Percentiles rank a stretch among this genome's conserved stretches.
Conservation (phyloP, 1,284 basidiomycete species). For the Austropuccinia psidii region DNA sequence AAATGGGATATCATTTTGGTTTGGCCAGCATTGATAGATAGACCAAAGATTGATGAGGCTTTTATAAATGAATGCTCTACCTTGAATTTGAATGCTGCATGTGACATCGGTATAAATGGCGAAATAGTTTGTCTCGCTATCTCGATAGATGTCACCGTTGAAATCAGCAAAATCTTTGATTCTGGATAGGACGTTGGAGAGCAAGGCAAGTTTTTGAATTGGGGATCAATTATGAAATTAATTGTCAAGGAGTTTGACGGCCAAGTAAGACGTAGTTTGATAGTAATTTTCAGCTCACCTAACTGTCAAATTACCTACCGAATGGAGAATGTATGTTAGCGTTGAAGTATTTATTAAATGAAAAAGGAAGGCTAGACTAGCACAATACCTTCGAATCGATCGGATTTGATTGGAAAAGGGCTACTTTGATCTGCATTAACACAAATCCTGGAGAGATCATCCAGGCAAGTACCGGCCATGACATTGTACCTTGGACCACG, state of each 20-base stretch:
- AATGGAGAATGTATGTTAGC: not conserved
- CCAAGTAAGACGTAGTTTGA: not conserved
- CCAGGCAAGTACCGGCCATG: slow-evolving; percentile 20
- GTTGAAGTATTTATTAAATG: not conserved
- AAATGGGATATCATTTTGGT: not conserved
- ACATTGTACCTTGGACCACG: slow-evolving; percentile 26
- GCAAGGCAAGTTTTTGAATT: not conserved
- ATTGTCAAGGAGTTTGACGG: not conserved
- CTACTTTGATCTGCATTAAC: slow-evolving; percentile 27
- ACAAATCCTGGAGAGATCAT: slow-evolving; percentile 8
- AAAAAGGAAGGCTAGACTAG: not conserved
- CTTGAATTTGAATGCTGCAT: slow-evolving; percentile 33
- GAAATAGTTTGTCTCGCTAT: slow-evolving; percentile 24
- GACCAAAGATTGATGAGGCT: not conserved
- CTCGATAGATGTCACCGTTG: slow-evolving; percentile 17
- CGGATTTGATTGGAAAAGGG: slow-evolving; percentile 3
- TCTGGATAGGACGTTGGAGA: not conserved
- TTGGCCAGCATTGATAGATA: too few species aligned
- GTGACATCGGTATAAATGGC: slow-evolving; percentile 11
- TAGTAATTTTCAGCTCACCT: not conserved
- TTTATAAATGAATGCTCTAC: not conserved
- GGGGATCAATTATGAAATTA: not conserved
- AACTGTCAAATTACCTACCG: not conserved
- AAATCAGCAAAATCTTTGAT: slow-evolving; percentile 28
- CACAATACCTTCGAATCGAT: slow-evolving; percentile 25